Conservation (phyloP, 768 basidiomycete species). For the Cantharellus anzutake region DNA sequence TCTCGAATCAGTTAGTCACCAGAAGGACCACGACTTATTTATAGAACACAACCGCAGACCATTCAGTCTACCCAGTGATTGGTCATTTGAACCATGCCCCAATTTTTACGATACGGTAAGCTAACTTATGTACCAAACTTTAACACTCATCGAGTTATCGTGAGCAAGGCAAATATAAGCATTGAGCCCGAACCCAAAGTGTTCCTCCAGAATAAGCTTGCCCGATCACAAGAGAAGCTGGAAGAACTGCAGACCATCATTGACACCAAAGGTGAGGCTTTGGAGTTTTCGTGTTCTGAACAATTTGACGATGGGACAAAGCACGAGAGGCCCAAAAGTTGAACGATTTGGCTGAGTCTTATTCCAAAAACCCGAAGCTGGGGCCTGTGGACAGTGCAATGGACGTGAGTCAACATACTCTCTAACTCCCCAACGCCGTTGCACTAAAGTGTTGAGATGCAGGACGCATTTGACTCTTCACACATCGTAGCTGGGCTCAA, state of each 20-base stretch:
- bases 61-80: conserved; percentile 45
- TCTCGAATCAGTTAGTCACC: conserved; percentile 33
- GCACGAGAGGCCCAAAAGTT: conserved; percentile 32
- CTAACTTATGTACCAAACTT: conserved; percentile 29
- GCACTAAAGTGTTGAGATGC: not conserved
- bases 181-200: conserved; percentile 54
- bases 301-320: not conserved
- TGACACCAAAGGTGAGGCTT: conserved; percentile 37
- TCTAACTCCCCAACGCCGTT: conserved; percentile 2
- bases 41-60: conserved; percentile 49
- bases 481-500: not conserved
- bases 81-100: conserved; percentile 55
- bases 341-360: conserved; percentile 26
- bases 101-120: conserved; percentile 60
- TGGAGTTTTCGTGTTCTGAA: not conserved
- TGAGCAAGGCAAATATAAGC: conserved; percentile 34
- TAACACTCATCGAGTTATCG: conserved; percentile 48
- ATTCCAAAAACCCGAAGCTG: conserved; percentile 28
- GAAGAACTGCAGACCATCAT: conserved; percentile 39
- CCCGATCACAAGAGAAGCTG: conserved; percentile 39
- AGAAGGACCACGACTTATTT: conserved; percentile 50
- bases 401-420: conserved; percentile 25
- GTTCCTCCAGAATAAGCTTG: conserved; percentile 62
- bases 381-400: conserved; percentile 39
- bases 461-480: not conserved